A percentile compares a stretch with the other conserved stretches of the same genome.
Conservation (phyloP, 1,284 basidiomycete genomes). For the Ceratobasidium papillatum region DNA sequence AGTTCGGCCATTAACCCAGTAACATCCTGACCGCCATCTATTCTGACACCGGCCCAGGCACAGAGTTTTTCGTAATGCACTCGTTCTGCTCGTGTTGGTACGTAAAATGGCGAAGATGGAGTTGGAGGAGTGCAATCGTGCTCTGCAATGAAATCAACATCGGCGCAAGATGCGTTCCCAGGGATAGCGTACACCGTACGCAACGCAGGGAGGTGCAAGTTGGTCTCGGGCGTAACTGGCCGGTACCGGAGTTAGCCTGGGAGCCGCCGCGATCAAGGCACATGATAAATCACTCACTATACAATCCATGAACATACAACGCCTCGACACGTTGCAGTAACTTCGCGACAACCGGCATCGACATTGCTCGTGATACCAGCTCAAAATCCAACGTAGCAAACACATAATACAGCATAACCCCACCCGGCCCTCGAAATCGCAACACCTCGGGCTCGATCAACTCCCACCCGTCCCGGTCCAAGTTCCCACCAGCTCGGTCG, state of each 20-base stretch:
- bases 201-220: constrained; percentile 13
- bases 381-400: constrained; percentile 35
- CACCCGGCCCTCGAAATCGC: constrained; percentile 2
- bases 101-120: constrained; percentile 19
- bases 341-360: background rate
- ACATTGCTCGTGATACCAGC: constrained; percentile 2
- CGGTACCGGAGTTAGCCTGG: background rate
- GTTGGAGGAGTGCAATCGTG: constrained; percentile 34
- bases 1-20: background rate
- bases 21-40: background rate
- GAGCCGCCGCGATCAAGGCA: background rate
- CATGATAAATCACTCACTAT: constrained; percentile 2
- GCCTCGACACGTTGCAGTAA: constrained; percentile 33
- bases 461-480: constrained; percentile 19
- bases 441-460: constrained; percentile 26
- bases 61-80: constrained; percentile 21
- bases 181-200: constrained; percentile 32
- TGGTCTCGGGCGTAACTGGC: constrained; percentile 28
- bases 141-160: constrained; percentile 29
- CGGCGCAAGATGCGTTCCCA: constrained; percentile 32
- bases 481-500: background rate
- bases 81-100: constrained; percentile 19
- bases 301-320: constrained; percentile 29
- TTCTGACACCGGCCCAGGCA: constrained; percentile 23
- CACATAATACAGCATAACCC: constrained; percentile 16